Percentiles rank a stretch among this genome's conserved stretches.
phyloP scores from a whole-genome alignment of 1,284 basidiomycete genomes.

The Veloboletus limbatus region DNA sequence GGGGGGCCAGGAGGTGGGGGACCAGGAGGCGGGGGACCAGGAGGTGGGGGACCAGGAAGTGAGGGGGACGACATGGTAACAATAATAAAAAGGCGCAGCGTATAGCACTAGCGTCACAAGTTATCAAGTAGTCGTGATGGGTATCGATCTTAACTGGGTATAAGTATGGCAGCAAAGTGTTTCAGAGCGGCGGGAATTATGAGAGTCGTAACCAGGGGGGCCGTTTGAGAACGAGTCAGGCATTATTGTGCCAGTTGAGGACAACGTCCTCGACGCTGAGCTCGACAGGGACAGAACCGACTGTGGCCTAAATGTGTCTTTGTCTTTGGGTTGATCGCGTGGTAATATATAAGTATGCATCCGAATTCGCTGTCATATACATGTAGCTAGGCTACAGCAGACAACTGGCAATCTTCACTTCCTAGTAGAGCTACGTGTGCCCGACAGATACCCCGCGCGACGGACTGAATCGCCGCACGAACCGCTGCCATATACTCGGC shows the following conservation, averaged over 20 bases:
- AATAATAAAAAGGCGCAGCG: conserved; percentile 7
- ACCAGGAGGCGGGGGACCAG: background rate
- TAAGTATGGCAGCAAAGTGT: conserved; percentile 9
- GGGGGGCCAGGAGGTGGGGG: background rate
- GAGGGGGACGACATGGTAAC: conserved; percentile 15
- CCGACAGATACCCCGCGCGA: conserved; percentile 19
- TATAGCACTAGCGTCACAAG: no score
- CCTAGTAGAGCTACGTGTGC: conserved; percentile 18
- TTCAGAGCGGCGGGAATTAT: conserved; percentile 15
- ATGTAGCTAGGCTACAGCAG: no score
- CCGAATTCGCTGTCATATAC: no score
- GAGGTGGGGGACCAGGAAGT: background rate
- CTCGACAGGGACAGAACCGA: no score
- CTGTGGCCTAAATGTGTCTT: no score
- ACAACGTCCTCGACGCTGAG: no score
- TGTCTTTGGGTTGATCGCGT: no score
- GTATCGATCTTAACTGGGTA: conserved; percentile 16
- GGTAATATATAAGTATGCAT: no score
- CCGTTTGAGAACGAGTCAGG: conserved; percentile 1
- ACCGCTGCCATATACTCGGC: conserved; percentile 25
- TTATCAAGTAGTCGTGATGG: background rate
- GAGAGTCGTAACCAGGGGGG: conserved; percentile 14
- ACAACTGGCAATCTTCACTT: no score
- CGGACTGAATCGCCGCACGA: conserved; percentile 26
- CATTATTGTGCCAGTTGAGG: no score